Evolutionary conservation across 2,329 filamentous ascomycete genomes (phyloP).

Genomic region (Sarocladium oryzae): DNA sequence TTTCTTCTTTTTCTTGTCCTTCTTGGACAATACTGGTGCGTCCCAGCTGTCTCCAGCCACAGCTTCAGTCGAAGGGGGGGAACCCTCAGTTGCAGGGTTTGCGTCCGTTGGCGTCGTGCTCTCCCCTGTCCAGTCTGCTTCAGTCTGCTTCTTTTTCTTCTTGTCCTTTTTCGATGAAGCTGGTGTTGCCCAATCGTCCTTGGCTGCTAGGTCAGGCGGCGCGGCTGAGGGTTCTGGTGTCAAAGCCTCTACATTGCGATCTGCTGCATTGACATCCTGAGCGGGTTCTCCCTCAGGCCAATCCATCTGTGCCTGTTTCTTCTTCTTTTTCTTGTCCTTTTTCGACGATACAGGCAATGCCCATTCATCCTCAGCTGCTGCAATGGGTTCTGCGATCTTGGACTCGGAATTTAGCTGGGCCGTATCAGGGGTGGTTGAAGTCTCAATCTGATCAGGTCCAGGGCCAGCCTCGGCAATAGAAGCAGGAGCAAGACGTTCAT

Average conservation of each 20-base stretch:
- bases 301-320: background rate
- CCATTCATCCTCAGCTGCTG: constrained; percentile 1
- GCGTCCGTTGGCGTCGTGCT: constrained; percentile 13
- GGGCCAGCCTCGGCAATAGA: background rate
- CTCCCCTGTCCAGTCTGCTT: constrained; percentile 15
- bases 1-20: constrained; percentile 19
- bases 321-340: constrained; percentile 18
- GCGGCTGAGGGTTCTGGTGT: background rate
- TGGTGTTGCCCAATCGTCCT: constrained; percentile 9
- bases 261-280: background rate
- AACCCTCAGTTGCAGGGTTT: constrained; percentile 8
- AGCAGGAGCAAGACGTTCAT: constrained; percentile 2
- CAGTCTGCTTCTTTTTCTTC: constrained; percentile 25
- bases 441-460: no score
- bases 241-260: background rate
- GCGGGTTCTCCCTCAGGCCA: background rate
- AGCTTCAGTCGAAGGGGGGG: background rate
- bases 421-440: no score
- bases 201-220: background rate
- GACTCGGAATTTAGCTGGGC: no score
- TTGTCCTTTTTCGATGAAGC: constrained; percentile 20
- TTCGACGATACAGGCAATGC: constrained; percentile 13
- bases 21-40: constrained; percentile 11
- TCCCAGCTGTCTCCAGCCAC: background rate
- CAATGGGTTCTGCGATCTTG: background rate